Evolutionary conservation across 2,329 filamentous ascomycete genomes (phyloP).

Genomic region (Aspergillus alliaceus): DNA sequence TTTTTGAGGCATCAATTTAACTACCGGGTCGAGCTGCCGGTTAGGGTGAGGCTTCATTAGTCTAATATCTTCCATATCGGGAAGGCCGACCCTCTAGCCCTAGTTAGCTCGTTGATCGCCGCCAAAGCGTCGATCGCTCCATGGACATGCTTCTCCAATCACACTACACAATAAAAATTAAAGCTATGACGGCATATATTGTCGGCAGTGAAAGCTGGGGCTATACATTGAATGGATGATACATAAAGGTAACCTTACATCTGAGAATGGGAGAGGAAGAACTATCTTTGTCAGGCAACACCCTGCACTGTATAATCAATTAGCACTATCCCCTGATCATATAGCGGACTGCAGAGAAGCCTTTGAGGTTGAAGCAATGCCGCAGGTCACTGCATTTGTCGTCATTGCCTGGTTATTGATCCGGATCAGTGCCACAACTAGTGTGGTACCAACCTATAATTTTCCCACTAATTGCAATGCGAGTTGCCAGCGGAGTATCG

Average conservation of each 20-base stretch:
- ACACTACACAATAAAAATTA: not conserved
- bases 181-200: not conserved
- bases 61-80: not conserved
- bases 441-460: not conserved
- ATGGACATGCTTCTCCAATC: not conserved
- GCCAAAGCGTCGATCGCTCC: not conserved
- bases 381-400: no score
- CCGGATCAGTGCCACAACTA: not conserved
- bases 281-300: no score
- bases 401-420: no score
- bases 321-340: no score
- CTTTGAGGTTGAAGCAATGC: no score
- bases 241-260: no score
- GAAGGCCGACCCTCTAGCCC: not conserved
- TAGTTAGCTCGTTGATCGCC: not conserved
- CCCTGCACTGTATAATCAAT: no score
- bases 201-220: not conserved
- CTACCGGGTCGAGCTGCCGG: not conserved
- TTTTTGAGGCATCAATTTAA: no score
- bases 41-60: not conserved
- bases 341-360: no score
- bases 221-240: no score
- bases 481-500: not conserved
- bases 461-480: not conserved
- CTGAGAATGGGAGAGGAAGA: no score